These are phyloP conservation scores for Volvox africanus DNA, from an alignment of 139 green algal species.

Conservation along the genomic window DNA sequence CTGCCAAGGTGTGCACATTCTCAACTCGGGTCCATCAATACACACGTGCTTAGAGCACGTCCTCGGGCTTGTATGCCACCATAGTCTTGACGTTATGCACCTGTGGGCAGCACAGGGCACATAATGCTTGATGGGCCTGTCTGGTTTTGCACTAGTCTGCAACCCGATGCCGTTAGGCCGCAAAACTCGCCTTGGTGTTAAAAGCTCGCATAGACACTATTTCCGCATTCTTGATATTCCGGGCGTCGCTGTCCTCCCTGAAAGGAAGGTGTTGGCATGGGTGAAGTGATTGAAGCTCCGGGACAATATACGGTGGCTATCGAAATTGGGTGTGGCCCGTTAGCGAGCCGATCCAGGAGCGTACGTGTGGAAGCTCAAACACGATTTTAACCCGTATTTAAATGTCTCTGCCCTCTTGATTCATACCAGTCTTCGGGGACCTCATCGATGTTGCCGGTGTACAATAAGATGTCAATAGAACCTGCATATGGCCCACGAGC, in stretches of 20 bases:
- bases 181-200: conserved; percentile 84
- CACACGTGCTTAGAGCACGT: conserved; percentile 46
- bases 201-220: conserved; percentile 92
- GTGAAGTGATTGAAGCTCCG: too few species aligned
- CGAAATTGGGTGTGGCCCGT: too few species aligned
- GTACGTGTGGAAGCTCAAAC: too few species aligned
- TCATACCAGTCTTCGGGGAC: conserved; percentile 89
- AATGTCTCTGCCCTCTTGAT: too few species aligned
- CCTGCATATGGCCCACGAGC: conserved; percentile 61
- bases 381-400: too few species aligned
- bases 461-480: conserved; percentile 95
- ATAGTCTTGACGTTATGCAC: conserved; percentile 93
- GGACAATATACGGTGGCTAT: too few species aligned
- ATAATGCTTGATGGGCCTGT: not conserved
- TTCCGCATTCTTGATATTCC: conserved; percentile 83
- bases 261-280: not conserved
- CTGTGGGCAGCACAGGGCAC: conserved; percentile 42
- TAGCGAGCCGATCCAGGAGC: too few species aligned
- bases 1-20: too few species aligned
- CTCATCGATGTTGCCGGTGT: conserved; percentile 81
- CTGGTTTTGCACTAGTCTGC: too few species aligned
- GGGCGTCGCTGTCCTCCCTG: conserved; percentile 92
- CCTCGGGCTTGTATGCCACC: conserved; percentile 87
- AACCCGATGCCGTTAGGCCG: not conserved
- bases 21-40: too few species aligned